Conservation (phyloP, 2,329 filamentous ascomycete species). For the Balansia obtecta region DNA sequence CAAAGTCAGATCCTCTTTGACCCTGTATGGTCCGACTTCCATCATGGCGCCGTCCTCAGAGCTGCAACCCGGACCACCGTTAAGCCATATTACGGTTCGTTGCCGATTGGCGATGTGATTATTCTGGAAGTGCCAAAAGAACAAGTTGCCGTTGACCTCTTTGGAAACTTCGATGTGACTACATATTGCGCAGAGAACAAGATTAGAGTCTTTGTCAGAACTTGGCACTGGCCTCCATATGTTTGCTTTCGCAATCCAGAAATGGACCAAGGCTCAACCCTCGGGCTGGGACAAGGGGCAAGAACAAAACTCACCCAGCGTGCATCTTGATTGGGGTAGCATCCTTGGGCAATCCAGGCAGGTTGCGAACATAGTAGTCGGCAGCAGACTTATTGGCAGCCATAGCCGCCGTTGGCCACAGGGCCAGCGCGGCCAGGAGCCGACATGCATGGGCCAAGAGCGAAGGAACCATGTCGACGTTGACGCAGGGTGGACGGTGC, state of each 20-base stretch:
- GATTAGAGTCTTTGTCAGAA: background rate
- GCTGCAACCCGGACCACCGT: constrained; percentile 92
- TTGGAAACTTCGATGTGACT: constrained; percentile 87
- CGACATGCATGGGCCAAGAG: constrained; percentile 6
- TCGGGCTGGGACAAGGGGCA: background rate
- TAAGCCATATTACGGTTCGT: constrained; percentile 90
- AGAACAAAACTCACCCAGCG: constrained; percentile 59
- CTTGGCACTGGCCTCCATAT: background rate
- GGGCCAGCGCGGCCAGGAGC: constrained; percentile 23
- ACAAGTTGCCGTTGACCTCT: constrained; percentile 81
- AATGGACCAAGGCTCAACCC: background rate
- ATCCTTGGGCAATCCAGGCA: constrained; percentile 70
- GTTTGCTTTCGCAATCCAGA: background rate
- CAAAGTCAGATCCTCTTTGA: constrained; percentile 62
- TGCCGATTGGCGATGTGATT: constrained; percentile 86
- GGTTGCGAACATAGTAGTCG: constrained; percentile 78
- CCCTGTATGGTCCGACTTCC: constrained; percentile 86
- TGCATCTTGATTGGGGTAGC: constrained; percentile 85
- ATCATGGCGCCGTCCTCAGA: constrained; percentile 95
- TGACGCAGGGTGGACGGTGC: background rate
- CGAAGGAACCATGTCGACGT: constrained; percentile 4
- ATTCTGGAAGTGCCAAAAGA: constrained; percentile 98
- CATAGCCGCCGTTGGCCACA: constrained; percentile 27
- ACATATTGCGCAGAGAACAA: constrained; percentile 6
- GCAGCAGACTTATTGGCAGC: constrained; percentile 30